Conservation (phyloP, 805 yeast genomes). For the Metschnikowia bowlesiae region DNA sequence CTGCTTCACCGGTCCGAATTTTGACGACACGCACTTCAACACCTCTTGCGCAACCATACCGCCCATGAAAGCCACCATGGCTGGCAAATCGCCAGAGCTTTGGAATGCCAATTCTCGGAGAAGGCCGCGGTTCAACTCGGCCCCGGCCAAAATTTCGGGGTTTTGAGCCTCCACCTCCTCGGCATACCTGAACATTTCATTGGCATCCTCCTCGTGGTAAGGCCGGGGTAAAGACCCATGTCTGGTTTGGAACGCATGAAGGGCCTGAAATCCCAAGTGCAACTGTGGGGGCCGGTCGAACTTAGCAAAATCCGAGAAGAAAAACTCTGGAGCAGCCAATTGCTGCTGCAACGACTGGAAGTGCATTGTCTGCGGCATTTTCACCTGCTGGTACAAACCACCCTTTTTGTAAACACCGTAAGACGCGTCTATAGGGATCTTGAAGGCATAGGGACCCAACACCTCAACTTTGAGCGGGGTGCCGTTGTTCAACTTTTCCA, state of each 20-base stretch:
- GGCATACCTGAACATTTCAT: slow-evolving; percentile 56
- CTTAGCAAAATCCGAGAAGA: slow-evolving; percentile 87
- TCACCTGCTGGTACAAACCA: slow-evolving; percentile 90
- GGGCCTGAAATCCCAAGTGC: slow-evolving; percentile 89
- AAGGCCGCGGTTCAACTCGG: slow-evolving; percentile 55
- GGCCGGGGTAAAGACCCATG: slow-evolving; percentile 77
- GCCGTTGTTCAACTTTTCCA: slow-evolving; percentile 70
- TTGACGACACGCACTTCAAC: slow-evolving; percentile 90
- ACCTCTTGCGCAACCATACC: slow-evolving; percentile 97
- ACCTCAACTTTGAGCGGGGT: slow-evolving; percentile 72
- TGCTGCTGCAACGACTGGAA: slow-evolving; percentile 66
- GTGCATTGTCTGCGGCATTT: slow-evolving; percentile 62
- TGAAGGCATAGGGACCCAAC: slow-evolving; percentile 92
- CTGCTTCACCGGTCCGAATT: slow-evolving; percentile 90
- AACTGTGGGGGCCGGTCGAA: slow-evolving; percentile 87
- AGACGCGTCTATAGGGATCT: slow-evolving; percentile 51
- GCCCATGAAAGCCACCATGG: slow-evolving; percentile 83
- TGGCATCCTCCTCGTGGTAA: slow-evolving; percentile 68
- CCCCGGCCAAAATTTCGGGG: slow-evolving; percentile 55
- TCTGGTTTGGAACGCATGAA: slow-evolving; percentile 64
- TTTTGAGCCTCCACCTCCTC: slow-evolving; percentile 53
- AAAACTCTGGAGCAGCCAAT: slow-evolving; percentile 69
- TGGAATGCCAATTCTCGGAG: slow-evolving; percentile 74
- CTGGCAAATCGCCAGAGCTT: slow-evolving; percentile 89
- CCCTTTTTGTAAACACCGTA: slow-evolving; percentile 71